Base-by-base conservation (phyloP, 345 rosid genomes). In the Brassica juncea region DNA sequence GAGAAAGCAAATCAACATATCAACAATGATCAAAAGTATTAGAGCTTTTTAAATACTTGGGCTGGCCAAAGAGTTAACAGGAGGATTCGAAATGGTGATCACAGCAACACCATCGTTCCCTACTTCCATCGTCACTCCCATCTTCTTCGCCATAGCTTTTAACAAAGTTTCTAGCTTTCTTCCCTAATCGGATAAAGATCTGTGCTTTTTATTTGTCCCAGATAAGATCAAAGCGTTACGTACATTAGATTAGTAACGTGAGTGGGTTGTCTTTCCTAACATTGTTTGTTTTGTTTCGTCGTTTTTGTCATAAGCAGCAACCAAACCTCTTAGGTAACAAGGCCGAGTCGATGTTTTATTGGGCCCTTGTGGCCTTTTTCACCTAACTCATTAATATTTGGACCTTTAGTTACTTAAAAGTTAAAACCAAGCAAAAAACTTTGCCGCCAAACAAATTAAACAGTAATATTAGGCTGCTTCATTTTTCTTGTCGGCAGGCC, bases 61-160 rank as follows among this genome's bases (percentile, higher is more conserved):
- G 77, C 90, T 74, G 8, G 97, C 92, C 32, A 94, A 49, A 75
- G 97, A 92, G 80, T 92, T 94, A 66, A 94, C 99, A n/a, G 99
- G 97, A 81, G 99, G 99, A 81, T 94, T 91, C 37, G 82, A 84
- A 77, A 94, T 87, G 82, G 97, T 86, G 79, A 94, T 77, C 60
- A 94, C 84, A 0, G 99, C 97, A 70, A 94, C 97, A 82, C 97
- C 99, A 72, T 92, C 99, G 86, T 71, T 68, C 16, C 99, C 97
- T 37, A 94, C 88, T 30, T 91, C 94, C 85, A 94, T 70, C 71
- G 86, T 82, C 6, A 91, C 95, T 57, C 81, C 77, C 55, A 83
- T 76, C 74, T 79, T 77, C 74, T 78, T 75, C 72, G 89, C 91
- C 97, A 92, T 92, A 62, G 67, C 75, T 78, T 59, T 21, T 35